Evolutionary conservation across 2,329 filamentous ascomycete genomes (phyloP).

Genomic region (Paradendryphiella salina): DNA sequence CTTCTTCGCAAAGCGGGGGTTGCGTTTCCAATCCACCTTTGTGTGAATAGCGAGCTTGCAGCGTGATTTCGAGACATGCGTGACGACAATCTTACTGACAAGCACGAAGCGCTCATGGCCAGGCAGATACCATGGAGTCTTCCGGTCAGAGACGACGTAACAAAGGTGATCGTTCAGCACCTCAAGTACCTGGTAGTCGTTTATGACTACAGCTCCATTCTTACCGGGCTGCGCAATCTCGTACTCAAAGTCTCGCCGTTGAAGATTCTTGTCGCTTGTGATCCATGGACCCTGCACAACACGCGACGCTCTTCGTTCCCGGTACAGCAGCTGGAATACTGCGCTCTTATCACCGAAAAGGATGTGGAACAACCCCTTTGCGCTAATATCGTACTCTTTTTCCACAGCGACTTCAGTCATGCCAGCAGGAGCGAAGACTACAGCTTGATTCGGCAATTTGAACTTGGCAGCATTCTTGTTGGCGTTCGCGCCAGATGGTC

Average conservation of each 20-base stretch:
- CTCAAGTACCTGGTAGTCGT: constrained; percentile 86
- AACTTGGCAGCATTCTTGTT: constrained; percentile 67
- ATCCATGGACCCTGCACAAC: constrained; percentile 88
- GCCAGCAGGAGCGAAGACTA: constrained; percentile 80
- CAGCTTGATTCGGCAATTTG: constrained; percentile 77
- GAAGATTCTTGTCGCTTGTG: constrained; percentile 67
- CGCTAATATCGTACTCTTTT: constrained; percentile 83
- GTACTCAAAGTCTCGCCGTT: constrained; percentile 80
- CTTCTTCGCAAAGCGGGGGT: constrained; percentile 47
- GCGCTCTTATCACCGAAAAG: constrained; percentile 96
- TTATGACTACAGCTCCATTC: constrained; percentile 57
- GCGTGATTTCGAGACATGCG: constrained; percentile 86
- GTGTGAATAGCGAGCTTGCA: constrained; percentile 89
- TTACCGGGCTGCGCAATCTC: constrained; percentile 61
- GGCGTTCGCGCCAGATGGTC: constrained; percentile 45
- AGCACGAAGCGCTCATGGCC: constrained; percentile 77
- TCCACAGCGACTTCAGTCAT: constrained; percentile 77
- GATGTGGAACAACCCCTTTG: constrained; percentile 93
- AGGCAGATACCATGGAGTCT: constrained; percentile 80
- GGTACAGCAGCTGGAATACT: constrained; percentile 88
- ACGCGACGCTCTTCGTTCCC: constrained; percentile 57
- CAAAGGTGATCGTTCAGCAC: constrained; percentile 61
- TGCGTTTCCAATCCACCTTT: constrained; percentile 81
- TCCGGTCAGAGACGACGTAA: constrained; percentile 67
- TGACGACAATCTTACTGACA: constrained; percentile 89